phyloP scores from a whole-genome alignment of 768 basidiomycete genomes.

The Russula griseocarnosa region DNA sequence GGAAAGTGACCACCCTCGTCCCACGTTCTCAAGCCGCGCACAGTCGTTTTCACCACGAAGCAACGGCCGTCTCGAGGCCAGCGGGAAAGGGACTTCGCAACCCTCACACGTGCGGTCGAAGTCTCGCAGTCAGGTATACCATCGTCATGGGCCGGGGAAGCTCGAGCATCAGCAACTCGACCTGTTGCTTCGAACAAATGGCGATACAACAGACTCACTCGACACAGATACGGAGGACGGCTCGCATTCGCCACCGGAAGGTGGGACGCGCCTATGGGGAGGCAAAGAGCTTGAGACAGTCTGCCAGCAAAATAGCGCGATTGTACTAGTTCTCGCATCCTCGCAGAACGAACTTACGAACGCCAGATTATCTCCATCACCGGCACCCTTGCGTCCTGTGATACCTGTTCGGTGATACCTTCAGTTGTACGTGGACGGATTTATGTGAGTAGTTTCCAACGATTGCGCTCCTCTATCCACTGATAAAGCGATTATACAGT shows the following conservation, averaged over 20 bases:
- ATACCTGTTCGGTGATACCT: conserved; percentile 19
- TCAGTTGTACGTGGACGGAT: not conserved
- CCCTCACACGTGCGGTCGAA: conserved; percentile 54
- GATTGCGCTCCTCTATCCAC: not conserved
- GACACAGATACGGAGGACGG: conserved; percentile 32
- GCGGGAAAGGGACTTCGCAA: conserved; percentile 19
- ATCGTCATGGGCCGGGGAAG: conserved; percentile 58
- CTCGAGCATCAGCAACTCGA: conserved; percentile 54
- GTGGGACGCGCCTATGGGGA: conserved; percentile 59
- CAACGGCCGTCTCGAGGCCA: conserved; percentile 19
- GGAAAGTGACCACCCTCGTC: conserved; percentile 12
- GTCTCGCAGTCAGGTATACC: conserved; percentile 67
- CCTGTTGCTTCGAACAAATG: conserved; percentile 15
- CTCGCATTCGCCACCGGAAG: conserved; percentile 36
- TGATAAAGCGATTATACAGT: not conserved
- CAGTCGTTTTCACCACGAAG: conserved; percentile 32
- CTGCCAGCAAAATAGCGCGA: conserved; percentile 86
- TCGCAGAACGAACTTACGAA: conserved; percentile 51
- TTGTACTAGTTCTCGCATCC: conserved; percentile 67
- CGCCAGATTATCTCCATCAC: conserved; percentile 13
- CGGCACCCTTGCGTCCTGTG: conserved; percentile 9
- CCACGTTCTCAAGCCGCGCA: conserved; percentile 31
- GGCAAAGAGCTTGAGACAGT: conserved; percentile 80
- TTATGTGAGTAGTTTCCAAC: conserved; percentile 14
- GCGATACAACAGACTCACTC: conserved; percentile 22